Evolutionary conservation across 2,329 filamentous ascomycete genomes (phyloP).

Genomic region (Xylariaceae sp.): DNA sequence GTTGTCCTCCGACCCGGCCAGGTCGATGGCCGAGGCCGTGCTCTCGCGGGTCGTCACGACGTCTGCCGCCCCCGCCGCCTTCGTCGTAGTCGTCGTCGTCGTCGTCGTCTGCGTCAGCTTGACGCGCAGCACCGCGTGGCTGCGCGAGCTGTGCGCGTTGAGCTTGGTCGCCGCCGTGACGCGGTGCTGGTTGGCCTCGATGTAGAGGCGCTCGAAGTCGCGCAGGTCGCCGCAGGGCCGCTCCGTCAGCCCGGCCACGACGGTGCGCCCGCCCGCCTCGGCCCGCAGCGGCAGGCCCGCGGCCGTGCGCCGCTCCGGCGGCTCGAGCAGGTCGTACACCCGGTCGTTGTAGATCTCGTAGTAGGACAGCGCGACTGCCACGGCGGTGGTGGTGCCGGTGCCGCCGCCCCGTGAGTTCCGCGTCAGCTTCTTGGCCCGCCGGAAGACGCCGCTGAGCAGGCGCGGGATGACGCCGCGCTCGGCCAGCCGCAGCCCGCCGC

Average conservation of each 20-base stretch:
- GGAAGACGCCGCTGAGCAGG: slow-evolving; percentile 76
- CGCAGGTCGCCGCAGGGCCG: slow-evolving; percentile 75
- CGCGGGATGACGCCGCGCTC: slow-evolving; percentile 85
- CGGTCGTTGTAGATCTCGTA: slow-evolving; percentile 98
- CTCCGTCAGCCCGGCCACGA: slow-evolving; percentile 80
- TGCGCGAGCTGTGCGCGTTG: slow-evolving; percentile 83
- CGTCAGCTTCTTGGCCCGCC: slow-evolving; percentile 73
- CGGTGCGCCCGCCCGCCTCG: slow-evolving; percentile 79
- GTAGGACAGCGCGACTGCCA: slow-evolving; percentile 75
- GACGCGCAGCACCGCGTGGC: slow-evolving; percentile 84
- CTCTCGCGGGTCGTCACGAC: slow-evolving; percentile 65
- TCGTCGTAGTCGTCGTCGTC: too few relatives aligned
- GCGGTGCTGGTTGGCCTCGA: slow-evolving; percentile 84
- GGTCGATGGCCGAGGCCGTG: slow-evolving; percentile 86
- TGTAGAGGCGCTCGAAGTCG: slow-evolving; percentile 84
- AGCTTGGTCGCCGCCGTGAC: slow-evolving; percentile 87
- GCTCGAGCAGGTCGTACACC: slow-evolving; percentile 83
- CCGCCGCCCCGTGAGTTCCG: too few relatives aligned
- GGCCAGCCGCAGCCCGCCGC: slow-evolving; percentile 76
- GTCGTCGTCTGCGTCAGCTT: slow-evolving; percentile 73
- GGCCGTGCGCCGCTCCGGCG: slow-evolving; percentile 76
- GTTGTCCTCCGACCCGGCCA: slow-evolving; percentile 94
- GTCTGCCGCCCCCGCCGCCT: too few relatives aligned
- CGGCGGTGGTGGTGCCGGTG: slow-evolving; percentile 59
- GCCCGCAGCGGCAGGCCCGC: slow-evolving; percentile 74